Base-by-base conservation (phyloP, 768 basidiomycete species). In the Leccinum arenicola region DNA sequence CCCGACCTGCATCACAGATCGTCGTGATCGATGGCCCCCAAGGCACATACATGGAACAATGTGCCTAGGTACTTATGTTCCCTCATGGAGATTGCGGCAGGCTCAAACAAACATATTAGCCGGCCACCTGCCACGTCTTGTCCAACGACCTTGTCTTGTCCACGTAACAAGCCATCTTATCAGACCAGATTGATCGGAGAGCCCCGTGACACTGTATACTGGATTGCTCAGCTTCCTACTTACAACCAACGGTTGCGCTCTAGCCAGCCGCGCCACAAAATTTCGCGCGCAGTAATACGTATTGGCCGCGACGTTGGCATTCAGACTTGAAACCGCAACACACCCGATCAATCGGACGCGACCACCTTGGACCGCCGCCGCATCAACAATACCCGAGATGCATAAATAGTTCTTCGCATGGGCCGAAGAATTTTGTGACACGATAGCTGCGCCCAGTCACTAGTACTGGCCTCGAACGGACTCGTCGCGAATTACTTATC, bases 1-100 rank as follows among this genome's bases (percentile, higher is more conserved):
- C 23, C 64, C 60, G 64, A 31, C 43, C 43, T 10, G 40, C 48
- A 65, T 61, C 63, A 36, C 29, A 45, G 62, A 63, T 65, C 56
- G 53, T 49, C 14, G 29, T 17, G 21, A 65, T 65, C 63, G 57
- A 63, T 63, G 35, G 3, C 38, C 12, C 10, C 15, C 49, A 58
- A 64, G 62, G 62, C 56, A 59, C 62, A 43, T 27, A 15, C 45
- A 19, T 49, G 33, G 53, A 54, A 58, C 54, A 55, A 48, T 49
- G 50, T 21, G 50, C 38, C 57, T 19, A 40, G 56, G 29, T 53
- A 52, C 33, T 35, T 17, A 19, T 33, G 38, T 59, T 59, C 23
- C 48, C 54, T 29, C 35, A 35, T 43, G 19, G 27, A 57, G 23
- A 50, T n/a, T n/a, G 43, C 43, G 6, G 40, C 23, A 40, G 6